Evolutionary conservation across 805 yeast species (phyloP).

Genomic region (Starmerella bombicola): DNA sequence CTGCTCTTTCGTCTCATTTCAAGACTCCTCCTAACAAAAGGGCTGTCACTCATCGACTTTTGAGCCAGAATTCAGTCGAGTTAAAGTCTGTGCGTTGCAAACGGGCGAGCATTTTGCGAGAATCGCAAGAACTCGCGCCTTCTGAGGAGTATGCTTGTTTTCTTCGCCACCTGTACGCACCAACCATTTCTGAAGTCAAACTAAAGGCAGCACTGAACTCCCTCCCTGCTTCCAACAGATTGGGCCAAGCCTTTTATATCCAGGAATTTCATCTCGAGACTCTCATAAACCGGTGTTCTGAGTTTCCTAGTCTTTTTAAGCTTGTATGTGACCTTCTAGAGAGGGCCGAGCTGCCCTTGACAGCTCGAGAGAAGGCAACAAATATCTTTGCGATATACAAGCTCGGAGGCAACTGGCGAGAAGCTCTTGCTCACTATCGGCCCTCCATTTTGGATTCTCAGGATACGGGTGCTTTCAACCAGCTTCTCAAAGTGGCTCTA

Average conservation of each 20-base stretch:
- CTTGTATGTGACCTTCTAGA: constrained; percentile 22
- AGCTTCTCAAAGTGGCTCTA: constrained; percentile 25
- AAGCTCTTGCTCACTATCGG: constrained; percentile 12
- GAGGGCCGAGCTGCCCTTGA: constrained; percentile 25
- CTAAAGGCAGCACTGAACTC: constrained; percentile 9
- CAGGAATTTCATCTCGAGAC: constrained; percentile 27
- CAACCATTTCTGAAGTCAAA: neutral
- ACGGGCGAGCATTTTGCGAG: neutral
- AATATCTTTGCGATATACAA: constrained; percentile 17
- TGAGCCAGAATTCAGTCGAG: constrained; percentile 2
- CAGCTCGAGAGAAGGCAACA: constrained; percentile 26
- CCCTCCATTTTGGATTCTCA: constrained; percentile 9
- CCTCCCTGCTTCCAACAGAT: constrained; percentile 23
- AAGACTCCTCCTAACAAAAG: neutral
- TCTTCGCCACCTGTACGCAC: constrained; percentile 6
- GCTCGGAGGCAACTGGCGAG: constrained; percentile 1
- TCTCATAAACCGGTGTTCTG: constrained; percentile 22
- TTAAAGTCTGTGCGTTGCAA: neutral
- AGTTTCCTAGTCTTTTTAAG: constrained; percentile 14
- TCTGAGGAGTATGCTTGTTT: constrained; percentile 5
- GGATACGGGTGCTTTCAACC: constrained; percentile 25
- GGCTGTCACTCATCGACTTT: neutral
- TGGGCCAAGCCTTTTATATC: constrained; percentile 28
- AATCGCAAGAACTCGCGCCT: neutral
- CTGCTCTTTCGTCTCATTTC: constrained; percentile 3